A percentile compares a stretch with the other conserved stretches of the same genome.
Evolutionary conservation across 2,329 filamentous ascomycete genomes (phyloP).

Genomic region (Apiospora phragmitis): DNA sequence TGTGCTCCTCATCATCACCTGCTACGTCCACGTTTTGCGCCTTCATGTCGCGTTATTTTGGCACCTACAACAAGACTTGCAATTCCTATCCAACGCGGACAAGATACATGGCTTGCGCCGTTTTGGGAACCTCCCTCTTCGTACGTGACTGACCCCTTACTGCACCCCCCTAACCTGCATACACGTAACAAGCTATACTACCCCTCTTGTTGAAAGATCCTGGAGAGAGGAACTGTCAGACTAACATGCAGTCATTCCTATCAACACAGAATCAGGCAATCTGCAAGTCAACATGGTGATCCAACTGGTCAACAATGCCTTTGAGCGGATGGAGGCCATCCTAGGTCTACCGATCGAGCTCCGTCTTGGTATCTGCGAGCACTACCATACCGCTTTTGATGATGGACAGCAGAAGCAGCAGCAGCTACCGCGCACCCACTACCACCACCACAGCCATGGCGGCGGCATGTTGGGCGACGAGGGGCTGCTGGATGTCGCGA

Average conservation of each 20-base stretch:
- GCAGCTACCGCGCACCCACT: neutral
- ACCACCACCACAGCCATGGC: neutral
- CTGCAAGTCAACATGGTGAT: conserved; percentile 10
- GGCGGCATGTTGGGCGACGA: neutral
- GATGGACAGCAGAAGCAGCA: neutral
- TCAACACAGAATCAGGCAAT: conserved; percentile 1
- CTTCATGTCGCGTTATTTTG: neutral
- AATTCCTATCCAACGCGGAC: neutral
- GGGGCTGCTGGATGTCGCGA: neutral
- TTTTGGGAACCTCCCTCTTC: neutral
- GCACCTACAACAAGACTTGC: neutral
- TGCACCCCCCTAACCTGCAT: no score
- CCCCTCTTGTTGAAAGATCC: neutral
- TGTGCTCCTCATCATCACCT: neutral
- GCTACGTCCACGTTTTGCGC: neutral
- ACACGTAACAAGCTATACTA: neutral
- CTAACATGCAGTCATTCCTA: neutral
- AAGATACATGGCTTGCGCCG: neutral
- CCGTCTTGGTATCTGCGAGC: neutral
- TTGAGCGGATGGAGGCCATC: neutral
- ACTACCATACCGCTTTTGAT: neutral
- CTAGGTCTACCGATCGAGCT: conserved; percentile 8
- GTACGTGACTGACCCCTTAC: neutral
- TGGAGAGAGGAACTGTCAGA: neutral
- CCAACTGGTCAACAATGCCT: neutral